Conservation (phyloP, 176 grass and related monocot genomes). For the Musa itinerans region DNA sequence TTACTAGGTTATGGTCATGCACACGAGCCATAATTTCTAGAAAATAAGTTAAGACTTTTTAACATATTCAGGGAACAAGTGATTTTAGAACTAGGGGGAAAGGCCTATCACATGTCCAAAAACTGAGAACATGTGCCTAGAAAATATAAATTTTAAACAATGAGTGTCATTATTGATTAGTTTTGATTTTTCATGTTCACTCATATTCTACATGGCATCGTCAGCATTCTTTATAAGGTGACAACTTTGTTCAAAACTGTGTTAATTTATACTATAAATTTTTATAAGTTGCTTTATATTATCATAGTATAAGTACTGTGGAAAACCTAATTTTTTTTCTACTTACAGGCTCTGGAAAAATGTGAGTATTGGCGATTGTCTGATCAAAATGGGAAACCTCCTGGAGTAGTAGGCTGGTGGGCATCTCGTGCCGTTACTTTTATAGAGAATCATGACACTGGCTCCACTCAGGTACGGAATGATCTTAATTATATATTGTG, state of each 20-base stretch:
- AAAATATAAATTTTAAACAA: too few relatives aligned
- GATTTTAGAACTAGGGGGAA: too few relatives aligned
- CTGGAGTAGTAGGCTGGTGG: constrained; percentile 95
- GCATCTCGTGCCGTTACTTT: constrained; percentile 95
- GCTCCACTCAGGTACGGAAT: constrained; percentile 76
- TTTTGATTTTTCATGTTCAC: too few relatives aligned
- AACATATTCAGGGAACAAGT: too few relatives aligned
- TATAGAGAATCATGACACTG: constrained; percentile 97
- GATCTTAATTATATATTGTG: too few relatives aligned
- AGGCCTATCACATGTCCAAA: too few relatives aligned
- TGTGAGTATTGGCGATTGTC: constrained; percentile 94
- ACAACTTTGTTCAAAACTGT: background rate
- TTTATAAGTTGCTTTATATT: background rate
- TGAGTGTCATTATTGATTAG: too few relatives aligned
- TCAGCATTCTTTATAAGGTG: background rate
- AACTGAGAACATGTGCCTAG: too few relatives aligned
- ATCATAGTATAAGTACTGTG: background rate
- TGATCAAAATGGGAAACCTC: constrained; percentile 76
- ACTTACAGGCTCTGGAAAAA: constrained; percentile 68
- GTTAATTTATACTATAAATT: background rate
- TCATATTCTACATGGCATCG: background rate
- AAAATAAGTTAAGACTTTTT: too few relatives aligned
- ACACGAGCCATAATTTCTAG: too few relatives aligned
- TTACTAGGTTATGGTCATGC: too few relatives aligned
- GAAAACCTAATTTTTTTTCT: background rate